phyloP scores from a whole-genome alignment of 83 land plant species.

The Larix sibirica region DNA sequence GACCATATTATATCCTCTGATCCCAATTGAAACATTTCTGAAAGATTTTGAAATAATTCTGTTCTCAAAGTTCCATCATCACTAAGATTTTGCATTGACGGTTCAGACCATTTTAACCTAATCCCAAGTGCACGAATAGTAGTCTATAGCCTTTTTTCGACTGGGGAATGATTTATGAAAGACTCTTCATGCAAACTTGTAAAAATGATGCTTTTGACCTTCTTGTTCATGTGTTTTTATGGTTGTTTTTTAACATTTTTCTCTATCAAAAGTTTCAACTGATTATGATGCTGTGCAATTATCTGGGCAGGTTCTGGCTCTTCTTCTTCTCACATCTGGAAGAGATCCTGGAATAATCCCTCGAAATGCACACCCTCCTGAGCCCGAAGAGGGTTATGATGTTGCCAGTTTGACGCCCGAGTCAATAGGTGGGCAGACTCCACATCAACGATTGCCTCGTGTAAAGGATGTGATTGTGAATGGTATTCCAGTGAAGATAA shows the following conservation, averaged over 20 bases:
- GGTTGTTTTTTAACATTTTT: not conserved
- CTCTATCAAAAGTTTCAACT: not conserved
- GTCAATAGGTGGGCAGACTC: slow-evolving; percentile 67
- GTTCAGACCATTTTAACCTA: not conserved
- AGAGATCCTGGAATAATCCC: slow-evolving; percentile 97
- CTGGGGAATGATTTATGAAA: not conserved
- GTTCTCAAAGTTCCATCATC: not conserved
- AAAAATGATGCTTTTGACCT: not conserved
- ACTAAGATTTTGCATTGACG: not conserved
- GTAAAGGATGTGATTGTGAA: slow-evolving; percentile 78
- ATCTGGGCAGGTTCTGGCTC: slow-evolving; percentile 47
- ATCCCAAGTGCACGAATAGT: not conserved
- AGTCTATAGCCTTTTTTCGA: not conserved
- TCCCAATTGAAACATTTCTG: too few species aligned
- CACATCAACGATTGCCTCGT: slow-evolving; percentile 73
- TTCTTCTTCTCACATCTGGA: slow-evolving; percentile 81
- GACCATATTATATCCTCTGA: too few species aligned
- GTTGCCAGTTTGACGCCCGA: slow-evolving; percentile 38
- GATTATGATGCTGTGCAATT: not conserved
- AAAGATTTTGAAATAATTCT: not conserved
- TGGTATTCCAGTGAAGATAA: slow-evolving; percentile 66
- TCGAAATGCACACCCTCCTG: slow-evolving; percentile 88
- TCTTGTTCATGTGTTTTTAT: not conserved
- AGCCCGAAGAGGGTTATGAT: slow-evolving; percentile 83
- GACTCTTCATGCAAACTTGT: not conserved